Conservation (phyloP, 108 stramenopile species). For the Nitzschia sp. region DNA sequence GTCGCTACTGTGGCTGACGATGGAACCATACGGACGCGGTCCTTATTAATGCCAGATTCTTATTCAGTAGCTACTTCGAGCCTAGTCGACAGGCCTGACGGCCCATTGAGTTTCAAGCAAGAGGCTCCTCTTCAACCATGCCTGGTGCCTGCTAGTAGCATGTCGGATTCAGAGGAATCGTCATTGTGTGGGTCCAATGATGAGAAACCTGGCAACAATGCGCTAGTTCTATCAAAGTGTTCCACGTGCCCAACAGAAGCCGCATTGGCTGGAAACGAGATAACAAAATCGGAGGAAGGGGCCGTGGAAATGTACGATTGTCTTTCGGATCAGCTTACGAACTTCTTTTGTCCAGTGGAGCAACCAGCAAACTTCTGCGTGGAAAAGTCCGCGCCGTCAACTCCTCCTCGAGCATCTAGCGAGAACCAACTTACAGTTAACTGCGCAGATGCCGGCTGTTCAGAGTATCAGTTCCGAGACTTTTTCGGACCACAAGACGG, state of each 20-base stretch:
- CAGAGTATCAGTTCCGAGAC: constrained; percentile 8
- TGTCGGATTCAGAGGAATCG: constrained; percentile 10
- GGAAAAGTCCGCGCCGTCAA: background rate
- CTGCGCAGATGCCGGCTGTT: constrained; percentile 4
- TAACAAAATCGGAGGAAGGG: background rate
- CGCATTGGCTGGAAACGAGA: background rate
- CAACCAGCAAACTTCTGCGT: constrained; percentile 6
- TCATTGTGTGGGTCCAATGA: background rate
- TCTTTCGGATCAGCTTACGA: constrained; percentile 22
- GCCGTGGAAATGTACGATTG: constrained; percentile 19
- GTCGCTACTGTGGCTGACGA: constrained; percentile 9
- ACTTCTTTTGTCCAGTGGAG: constrained; percentile 20
- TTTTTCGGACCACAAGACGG: background rate
- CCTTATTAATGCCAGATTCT: background rate
- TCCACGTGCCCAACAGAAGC: background rate
- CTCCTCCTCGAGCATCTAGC: background rate
- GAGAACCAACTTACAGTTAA: background rate
- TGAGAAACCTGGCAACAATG: background rate
- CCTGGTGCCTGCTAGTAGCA: background rate
- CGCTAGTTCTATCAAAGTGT: background rate
- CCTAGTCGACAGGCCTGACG: constrained; percentile 3
- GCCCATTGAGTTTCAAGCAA: background rate
- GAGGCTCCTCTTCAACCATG: background rate
- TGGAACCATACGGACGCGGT: constrained; percentile 9
- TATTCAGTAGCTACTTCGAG: background rate